Conservation (phyloP, 345 rosid species). For the Hibiscus syriacus region DNA sequence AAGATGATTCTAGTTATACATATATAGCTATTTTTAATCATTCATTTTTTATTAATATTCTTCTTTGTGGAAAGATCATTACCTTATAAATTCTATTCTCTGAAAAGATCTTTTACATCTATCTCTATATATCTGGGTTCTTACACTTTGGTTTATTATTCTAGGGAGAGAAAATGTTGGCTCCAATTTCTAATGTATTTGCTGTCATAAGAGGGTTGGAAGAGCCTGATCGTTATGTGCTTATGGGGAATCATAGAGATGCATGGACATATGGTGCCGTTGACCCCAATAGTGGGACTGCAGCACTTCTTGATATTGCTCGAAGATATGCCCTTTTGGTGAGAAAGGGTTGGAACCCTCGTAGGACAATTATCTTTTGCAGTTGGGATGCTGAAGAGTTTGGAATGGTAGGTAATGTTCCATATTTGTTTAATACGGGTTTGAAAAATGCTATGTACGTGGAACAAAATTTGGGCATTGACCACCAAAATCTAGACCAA, state of each 20-base stretch:
- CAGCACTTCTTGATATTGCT: conserved; percentile 86
- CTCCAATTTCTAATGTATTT: conserved; percentile 51
- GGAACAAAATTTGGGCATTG: background rate
- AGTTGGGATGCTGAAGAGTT: conserved; percentile 99
- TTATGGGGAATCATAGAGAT: conserved; percentile 91
- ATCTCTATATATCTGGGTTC: conserved; percentile 17
- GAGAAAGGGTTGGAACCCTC: conserved; percentile 79
- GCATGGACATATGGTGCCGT: conserved; percentile 99
- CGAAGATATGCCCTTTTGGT: conserved; percentile 57
- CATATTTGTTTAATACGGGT: background rate
- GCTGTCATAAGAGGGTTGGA: conserved; percentile 64
- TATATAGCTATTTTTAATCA: background rate
- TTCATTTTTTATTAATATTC: background rate
- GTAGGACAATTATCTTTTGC: conserved; percentile 70
- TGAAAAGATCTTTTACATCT: background rate
- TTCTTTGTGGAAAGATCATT: background rate
- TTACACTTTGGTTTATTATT: background rate
- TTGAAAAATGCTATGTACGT: background rate
- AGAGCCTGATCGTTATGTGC: conserved; percentile 78
- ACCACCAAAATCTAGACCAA: background rate
- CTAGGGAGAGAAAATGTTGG: conserved; percentile 72
- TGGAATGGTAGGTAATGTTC: conserved; percentile 74
- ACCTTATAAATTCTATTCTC: background rate
- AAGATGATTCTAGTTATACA: background rate
- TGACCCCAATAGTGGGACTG: conserved; percentile 97